Base-by-base conservation (phyloP, 345 rosid genomes). In the Melastoma malabathricum region DNA sequence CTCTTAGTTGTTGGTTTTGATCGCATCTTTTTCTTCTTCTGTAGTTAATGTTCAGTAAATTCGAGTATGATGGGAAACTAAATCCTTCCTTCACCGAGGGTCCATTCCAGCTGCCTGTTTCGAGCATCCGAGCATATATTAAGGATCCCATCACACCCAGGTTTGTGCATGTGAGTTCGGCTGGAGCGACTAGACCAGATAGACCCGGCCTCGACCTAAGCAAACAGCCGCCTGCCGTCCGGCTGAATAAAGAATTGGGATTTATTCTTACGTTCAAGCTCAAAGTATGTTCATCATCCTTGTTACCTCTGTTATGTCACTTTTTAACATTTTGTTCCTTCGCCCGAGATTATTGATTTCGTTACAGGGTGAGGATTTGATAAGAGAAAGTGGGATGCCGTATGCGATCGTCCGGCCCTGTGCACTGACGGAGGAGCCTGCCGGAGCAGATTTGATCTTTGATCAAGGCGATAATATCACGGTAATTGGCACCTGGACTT, bases 11-110 rank as follows among this genome's bases (percentile, higher is more conserved):
- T 41, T 39, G 12, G 19, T 34, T 60, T 52, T 22, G 44, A 18
- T 48, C 18, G 19, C 39, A 50, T 14, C 34, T 31, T 18, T 1
- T 62, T 75, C 43, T 38, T 50, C 22, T 59, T 13, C 25, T 45
- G 48, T 94, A 90, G 98, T 87, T 90, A 50, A 84, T 86, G 96
- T 80, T 84, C 80, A 86, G 98, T 80, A 90, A 86, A 68, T 90
- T 90, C 46, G 96, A 90, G 73, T 90, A 78, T 57, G 98, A 90
- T 25, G 98, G 96, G 55, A 80, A 78, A 72, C 71, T 86, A 67
- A 89, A 90, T 66, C 96, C 94, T 39, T 74, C 83, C 52, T 90
- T 90, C 59, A 69, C 55, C 51, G 95, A 90, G 74, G 96, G 98
- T 9, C 69, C 77, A 27, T 90, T 90, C 66, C 78, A 84, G 79